Percentiles rank a stretch among this genome's conserved stretches.
Conservation (phyloP, 495 filamentous ascomycete species). For the Neurospora cerealis region DNA sequence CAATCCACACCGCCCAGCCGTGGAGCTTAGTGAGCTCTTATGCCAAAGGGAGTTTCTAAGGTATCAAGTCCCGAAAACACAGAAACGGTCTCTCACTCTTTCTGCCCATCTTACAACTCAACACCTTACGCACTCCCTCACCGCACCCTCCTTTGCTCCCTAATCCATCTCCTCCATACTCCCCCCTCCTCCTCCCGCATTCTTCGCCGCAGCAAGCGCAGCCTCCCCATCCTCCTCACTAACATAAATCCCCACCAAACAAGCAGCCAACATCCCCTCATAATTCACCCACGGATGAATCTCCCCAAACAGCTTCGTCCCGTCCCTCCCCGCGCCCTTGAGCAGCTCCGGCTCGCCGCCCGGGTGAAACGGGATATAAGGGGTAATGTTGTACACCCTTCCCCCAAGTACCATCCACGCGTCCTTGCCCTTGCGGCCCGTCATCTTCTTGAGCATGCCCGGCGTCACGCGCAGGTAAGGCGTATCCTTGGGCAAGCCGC, state of each 20-base stretch:
- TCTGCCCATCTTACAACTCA: not conserved
- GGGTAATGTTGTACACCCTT: constrained; percentile 85
- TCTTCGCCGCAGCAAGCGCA: constrained; percentile 31
- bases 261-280: constrained; percentile 83
- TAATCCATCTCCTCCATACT: constrained; percentile 63
- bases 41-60: not conserved
- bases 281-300: constrained; percentile 97
- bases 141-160: no score
- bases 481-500: constrained; percentile 36
- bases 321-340: constrained; percentile 68
- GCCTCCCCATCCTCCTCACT: constrained; percentile 53
- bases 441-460: constrained; percentile 60
- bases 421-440: constrained; percentile 69
- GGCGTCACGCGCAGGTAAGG: constrained; percentile 60
- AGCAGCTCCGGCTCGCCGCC: constrained; percentile 83
- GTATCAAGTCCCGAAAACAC: not conserved
- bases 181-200: constrained; percentile 4
- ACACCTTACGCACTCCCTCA: not conserved
- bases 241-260: constrained; percentile 77
- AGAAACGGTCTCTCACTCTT: not conserved
- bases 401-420: constrained; percentile 84
- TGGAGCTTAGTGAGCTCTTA: not conserved
- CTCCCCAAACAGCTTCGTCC: constrained; percentile 74
- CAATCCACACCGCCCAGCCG: not conserved
- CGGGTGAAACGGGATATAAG: constrained; percentile 84